Base-by-base conservation (phyloP, 2,329 filamentous ascomycete species). In the Fusarium abutilonis region DNA sequence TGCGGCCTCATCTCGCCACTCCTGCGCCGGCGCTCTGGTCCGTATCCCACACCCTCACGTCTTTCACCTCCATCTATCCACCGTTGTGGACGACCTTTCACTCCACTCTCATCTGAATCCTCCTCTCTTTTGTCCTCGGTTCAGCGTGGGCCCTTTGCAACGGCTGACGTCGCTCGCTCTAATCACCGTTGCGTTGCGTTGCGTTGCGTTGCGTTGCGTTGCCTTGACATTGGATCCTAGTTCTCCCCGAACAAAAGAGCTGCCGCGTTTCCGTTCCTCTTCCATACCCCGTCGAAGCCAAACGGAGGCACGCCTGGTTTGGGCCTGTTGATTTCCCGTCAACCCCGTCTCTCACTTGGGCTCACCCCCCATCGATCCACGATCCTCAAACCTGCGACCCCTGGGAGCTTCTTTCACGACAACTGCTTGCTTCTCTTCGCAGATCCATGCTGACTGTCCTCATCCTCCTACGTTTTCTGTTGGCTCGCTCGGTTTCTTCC, bases 181-280 rank as follows among this genome's bases (percentile, higher is more conserved):
- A 42, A 42, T 43, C 48, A 54, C 46, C 45, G 47, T 58, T 60
- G 64, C 57, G 55, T 65, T 69, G 63, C 28, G 28, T 29, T 29
- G 28, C n/a, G n/a, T n/a, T n/a, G n/a, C n/a, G n/a, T n/a, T n/a
- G n/a, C 57, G 57, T 63, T 69, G 63, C 57, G 55, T 63, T 69
- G 60, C 65, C 65, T 44, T 61, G 31, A 34, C 31, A 2, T 64
- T 63, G 51, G 67, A 68, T 68, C 63, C 67, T 64, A 66, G 67
- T 56, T 26, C 56, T 48, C 49, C 66, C 56, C 52, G 57, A 69
- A 65, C 69, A 71, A 71, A 71, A 70, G 69, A 71, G 69, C 69
- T 67, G 65, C 69, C 60, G 66, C 63, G 62, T 60, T 70, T 63
- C 66, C 62, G 65, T 67, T 60, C 58, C 68, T 56, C 66, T 67